phyloP scores from a whole-genome alignment of 2,329 filamentous ascomycete species.

The Chaetothyriales sp. region DNA sequence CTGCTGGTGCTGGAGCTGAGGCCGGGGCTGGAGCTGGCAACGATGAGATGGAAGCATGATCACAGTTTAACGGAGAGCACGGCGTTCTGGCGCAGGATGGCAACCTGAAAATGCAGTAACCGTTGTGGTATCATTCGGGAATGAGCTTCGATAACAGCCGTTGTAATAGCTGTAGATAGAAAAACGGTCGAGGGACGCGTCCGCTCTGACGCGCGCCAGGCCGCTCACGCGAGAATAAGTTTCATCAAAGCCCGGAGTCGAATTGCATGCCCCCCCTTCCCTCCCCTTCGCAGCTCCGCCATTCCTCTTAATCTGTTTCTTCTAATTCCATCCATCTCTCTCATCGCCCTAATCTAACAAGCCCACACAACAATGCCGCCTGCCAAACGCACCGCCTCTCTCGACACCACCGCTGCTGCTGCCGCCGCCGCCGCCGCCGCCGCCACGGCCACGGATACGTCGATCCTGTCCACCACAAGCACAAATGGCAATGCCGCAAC shows the following conservation, averaged over 20 bases:
- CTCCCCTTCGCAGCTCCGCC: too few species aligned
- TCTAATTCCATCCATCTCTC: too few species aligned
- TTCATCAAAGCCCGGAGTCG: too few species aligned
- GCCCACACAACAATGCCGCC: conserved; percentile 9
- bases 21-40: not conserved
- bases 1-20: too few species aligned
- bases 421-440: conserved; percentile 23
- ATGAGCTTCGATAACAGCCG: not conserved
- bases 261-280: too few species aligned
- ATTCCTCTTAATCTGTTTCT: too few species aligned
- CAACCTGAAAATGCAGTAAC: conserved; percentile 6
- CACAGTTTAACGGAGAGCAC: not conserved
- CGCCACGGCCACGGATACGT: conserved; percentile 14
- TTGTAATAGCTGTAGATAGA: not conserved
- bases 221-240: too few species aligned
- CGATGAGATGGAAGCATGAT: conserved; percentile 11
- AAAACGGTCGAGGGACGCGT: not conserved
- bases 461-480: conserved; percentile 15
- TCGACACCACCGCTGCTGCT: not conserved
- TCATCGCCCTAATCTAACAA: too few species aligned
- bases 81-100: conserved; percentile 20
- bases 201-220: conserved; percentile 16
- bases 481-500: conserved; percentile 16
- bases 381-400: conserved; percentile 13
- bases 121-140: not conserved